Conservation (phyloP, 2,329 filamentous ascomycete species). For the Alternaria rosae region DNA sequence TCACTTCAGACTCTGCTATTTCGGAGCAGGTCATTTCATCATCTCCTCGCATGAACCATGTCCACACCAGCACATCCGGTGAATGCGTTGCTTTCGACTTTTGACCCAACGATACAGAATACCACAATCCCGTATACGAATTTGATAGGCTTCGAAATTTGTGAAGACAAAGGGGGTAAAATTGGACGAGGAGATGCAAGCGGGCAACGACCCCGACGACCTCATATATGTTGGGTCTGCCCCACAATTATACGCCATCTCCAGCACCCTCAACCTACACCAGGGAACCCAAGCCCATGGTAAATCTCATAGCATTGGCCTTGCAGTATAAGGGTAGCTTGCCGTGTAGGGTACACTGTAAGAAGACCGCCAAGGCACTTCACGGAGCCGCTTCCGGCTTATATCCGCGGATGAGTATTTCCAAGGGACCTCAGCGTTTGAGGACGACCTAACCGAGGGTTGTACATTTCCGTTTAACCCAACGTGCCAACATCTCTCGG, state of each 20-base stretch:
- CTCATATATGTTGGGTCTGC: neutral
- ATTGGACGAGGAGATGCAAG: neutral
- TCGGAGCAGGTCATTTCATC: neutral
- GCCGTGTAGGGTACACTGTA: neutral
- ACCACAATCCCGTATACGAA: neutral
- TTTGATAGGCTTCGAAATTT: neutral
- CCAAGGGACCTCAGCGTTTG: neutral
- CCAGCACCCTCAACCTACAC: neutral
- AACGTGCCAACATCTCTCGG: neutral
- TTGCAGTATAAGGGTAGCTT: neutral
- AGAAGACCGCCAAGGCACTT: neutral
- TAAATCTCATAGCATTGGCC: neutral
- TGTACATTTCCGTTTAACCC: neutral
- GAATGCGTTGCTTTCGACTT: neutral
- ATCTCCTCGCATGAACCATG: neutral
- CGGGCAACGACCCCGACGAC: neutral
- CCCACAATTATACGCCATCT: neutral
- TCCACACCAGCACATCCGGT: neutral
- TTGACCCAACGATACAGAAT: neutral
- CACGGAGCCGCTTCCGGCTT: slow-evolving; percentile 2
- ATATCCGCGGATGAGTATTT: neutral
- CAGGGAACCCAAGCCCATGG: neutral
- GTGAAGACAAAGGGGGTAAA: neutral
- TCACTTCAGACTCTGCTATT: neutral
- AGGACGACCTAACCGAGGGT: neutral